Percentiles rank a stretch among this genome's conserved stretches.
These are phyloP conservation scores for Syzygium grande DNA, from an alignment of 345 rosid species.

Conservation along the genomic window DNA sequence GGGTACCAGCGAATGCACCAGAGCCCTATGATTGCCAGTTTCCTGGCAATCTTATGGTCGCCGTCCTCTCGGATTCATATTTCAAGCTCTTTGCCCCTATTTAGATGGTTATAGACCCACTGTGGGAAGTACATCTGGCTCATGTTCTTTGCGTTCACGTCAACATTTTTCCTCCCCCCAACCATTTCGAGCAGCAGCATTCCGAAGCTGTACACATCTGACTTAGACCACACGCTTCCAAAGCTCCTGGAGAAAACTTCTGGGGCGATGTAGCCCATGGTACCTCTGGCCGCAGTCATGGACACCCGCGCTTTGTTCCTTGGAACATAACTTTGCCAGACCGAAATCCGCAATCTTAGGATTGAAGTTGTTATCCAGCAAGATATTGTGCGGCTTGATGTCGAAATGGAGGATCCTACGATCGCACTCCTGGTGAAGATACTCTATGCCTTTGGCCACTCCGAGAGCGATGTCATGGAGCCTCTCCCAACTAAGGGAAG, in stretches of 20 bases:
- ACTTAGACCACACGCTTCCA: slow-evolving; percentile 2
- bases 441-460: slow-evolving; percentile 15
- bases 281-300: slow-evolving; percentile 13
- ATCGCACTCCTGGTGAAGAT: slow-evolving; percentile 21
- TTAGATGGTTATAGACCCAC: too few species aligned
- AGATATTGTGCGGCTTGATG: slow-evolving; percentile 14
- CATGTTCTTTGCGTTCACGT: too few species aligned
- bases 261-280: slow-evolving; percentile 13
- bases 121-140: too few species aligned
- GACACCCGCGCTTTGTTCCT: background rate
- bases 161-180: too few species aligned
- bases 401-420: slow-evolving; percentile 19
- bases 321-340: slow-evolving; percentile 13
- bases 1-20: too few species aligned
- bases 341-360: slow-evolving; percentile 24
- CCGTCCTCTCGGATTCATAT: too few species aligned
- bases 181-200: too few species aligned
- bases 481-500: slow-evolving; percentile 8
- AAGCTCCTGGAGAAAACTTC: slow-evolving; percentile 1
- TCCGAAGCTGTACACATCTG: too few species aligned
- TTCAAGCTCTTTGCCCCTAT: too few species aligned
- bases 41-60: too few species aligned
- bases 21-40: too few species aligned
- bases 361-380: slow-evolving; percentile 1
- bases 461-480: slow-evolving; percentile 8